These are phyloP conservation scores for Termitomyces sp. DNA, from an alignment of 1,284 basidiomycete species.

Conservation along the genomic window DNA sequence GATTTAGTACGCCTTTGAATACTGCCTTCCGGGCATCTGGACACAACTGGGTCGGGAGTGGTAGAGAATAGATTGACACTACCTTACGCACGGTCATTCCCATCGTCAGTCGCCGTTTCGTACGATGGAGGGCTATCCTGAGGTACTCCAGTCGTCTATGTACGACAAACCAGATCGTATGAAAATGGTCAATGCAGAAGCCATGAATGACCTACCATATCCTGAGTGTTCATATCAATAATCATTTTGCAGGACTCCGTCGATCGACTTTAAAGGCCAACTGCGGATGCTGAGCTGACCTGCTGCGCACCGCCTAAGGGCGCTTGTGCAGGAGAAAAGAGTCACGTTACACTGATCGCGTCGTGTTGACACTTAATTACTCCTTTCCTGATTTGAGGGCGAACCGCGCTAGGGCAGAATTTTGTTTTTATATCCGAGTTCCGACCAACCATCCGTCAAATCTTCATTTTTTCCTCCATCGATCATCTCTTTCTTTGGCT, in stretches of 20 bases:
- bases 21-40: slow-evolving; percentile 1
- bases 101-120: slow-evolving; percentile 27
- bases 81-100: slow-evolving; percentile 21
- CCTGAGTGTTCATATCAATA: slow-evolving; percentile 14
- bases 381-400: slow-evolving; percentile 2
- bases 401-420: slow-evolving; percentile 4
- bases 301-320: background rate
- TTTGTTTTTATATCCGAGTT: slow-evolving; percentile 18
- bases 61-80: background rate
- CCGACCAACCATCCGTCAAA: slow-evolving; percentile 14
- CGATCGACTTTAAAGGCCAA: slow-evolving; percentile 9
- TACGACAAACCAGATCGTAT: background rate
- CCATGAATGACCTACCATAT: slow-evolving; percentile 20
- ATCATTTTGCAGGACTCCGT: slow-evolving; percentile 6
- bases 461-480: slow-evolving; percentile 18
- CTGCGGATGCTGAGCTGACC: slow-evolving; percentile 5
- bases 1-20: slow-evolving; percentile 2
- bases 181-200: background rate
- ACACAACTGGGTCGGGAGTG: background rate
- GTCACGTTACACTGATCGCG: background rate
- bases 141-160: slow-evolving; percentile 17
- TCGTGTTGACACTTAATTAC: slow-evolving; percentile 5
- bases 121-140: slow-evolving; percentile 36
- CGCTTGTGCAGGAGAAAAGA: background rate
- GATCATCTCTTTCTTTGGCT: slow-evolving; percentile 18